Base-by-base conservation (phyloP, 2,329 filamentous ascomycete genomes). In the Aspergillus fischeri region DNA sequence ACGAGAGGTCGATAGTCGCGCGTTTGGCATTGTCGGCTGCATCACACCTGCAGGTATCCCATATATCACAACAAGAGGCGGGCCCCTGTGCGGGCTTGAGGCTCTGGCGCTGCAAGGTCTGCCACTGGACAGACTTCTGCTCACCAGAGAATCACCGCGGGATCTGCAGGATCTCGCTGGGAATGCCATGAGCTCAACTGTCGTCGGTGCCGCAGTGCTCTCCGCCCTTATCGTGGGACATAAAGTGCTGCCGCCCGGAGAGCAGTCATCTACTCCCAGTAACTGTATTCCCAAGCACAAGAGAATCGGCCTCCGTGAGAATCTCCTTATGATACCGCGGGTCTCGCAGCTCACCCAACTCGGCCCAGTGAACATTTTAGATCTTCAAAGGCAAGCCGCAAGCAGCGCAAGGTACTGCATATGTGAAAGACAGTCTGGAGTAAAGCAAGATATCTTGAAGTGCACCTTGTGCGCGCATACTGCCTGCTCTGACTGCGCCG, bases 121-220 rank as follows among this genome's bases (percentile, higher is more conserved):
- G 51, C 87, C 88, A 0, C 69, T 87, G 1, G 74, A 85, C 54
- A 80, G 81, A 51, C 75, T 92, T 10, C 75, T 85, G 0, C 78
- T 91, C n/a, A 86, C 83, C 0, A 80, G 81, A 8, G 86, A 92
- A 64, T 82, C 80, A 0, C 78, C 86, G 49, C 71, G 74, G 1
- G 77, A 92, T 20, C 75, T 90, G 2, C 84, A 87, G 60, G 84
- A 91, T 61, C 75, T 93, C 2, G 88, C 88, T 1, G 90, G 90
- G 0, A 93, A 94, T 68, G 90, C 90, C 0, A 93, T 93, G 90
- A 86, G 83, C 1, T 85, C 84, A 0, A 88, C 89, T 0, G 87
- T 91, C 0, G 84, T 92, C 9, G 87, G 86, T 2, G 78, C 82
- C 1, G 82, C 83, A 0, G 80, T 89, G 1, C 65, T 90, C 1